Percentiles rank a stretch among this genome's conserved stretches.
phyloP scores from a whole-genome alignment of 2,329 filamentous ascomycete species.

The Huntiella moniliformis region DNA sequence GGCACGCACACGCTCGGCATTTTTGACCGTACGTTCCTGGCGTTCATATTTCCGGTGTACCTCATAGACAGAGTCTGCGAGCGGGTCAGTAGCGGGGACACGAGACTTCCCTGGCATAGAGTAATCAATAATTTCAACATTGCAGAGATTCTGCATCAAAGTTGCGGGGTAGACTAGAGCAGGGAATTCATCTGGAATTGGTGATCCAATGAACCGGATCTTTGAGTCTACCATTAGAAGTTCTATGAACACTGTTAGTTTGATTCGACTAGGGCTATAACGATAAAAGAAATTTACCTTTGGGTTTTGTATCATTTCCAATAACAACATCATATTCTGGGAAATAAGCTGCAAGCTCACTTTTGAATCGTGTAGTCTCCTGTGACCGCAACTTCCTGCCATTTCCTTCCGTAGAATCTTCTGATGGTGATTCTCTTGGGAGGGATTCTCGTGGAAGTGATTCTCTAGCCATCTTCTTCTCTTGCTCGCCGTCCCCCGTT shows the following conservation, averaged over 20 bases:
- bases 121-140: constrained; percentile 38
- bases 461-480: too few species aligned
- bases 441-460: too few species aligned
- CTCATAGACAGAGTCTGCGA: constrained; percentile 36
- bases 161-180: too few species aligned
- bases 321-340: constrained; percentile 89
- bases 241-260: neutral
- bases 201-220: constrained; percentile 17
- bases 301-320: constrained; percentile 64
- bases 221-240: neutral
- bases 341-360: constrained; percentile 79
- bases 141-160: constrained; percentile 16
- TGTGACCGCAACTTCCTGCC: constrained; percentile 69
- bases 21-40: constrained; percentile 42
- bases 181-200: constrained; percentile 20
- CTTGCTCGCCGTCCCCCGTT: too few species aligned
- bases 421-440: too few species aligned
- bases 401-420: constrained; percentile 21
- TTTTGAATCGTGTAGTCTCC: constrained; percentile 72
- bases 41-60: constrained; percentile 40
- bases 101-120: constrained; percentile 30
- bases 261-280: neutral
- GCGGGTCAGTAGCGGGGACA: constrained; percentile 27
- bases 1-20: constrained; percentile 43
- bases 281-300: constrained; percentile 32